Evolutionary conservation across 2,329 filamentous ascomycete genomes (phyloP).

Genomic region (Xylaria arbuscula): DNA sequence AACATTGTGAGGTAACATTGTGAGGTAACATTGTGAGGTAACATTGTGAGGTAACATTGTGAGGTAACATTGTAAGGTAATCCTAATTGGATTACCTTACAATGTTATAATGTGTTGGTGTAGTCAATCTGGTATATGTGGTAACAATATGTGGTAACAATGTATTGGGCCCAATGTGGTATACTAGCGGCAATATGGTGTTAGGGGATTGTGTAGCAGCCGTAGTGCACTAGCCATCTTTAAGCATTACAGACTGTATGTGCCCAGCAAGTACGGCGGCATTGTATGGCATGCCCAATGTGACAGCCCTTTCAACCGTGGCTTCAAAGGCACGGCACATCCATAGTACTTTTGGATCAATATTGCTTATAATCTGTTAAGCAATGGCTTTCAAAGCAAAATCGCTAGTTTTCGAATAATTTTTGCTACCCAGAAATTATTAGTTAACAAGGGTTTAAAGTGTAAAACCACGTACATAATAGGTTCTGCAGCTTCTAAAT

Average conservation of each 20-base stretch:
- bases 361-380: conserved; percentile 3
- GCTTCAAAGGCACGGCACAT: conserved; percentile 4
- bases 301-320: not conserved
- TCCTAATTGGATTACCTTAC: too few species aligned
- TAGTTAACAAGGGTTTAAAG: not conserved
- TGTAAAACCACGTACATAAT: conserved; percentile 2
- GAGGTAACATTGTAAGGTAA: not conserved
- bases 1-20: not conserved
- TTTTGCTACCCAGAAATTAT: conserved; percentile 1
- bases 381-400: conserved; percentile 4
- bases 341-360: conserved; percentile 8
- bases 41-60: not conserved
- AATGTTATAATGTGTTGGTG: too few species aligned
- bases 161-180: not conserved
- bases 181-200: too few species aligned
- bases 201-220: too few species aligned
- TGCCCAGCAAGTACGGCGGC: not conserved
- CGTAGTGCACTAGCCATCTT: not conserved
- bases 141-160: not conserved
- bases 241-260: conserved; percentile 3
- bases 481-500: too few species aligned
- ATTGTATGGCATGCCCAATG: conserved; percentile 1
- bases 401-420: conserved; percentile 12
- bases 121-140: not conserved
- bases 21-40: not conserved